phyloP scores from a whole-genome alignment of 176 grass and related monocot species.

The Chrysopogon serrulatus region DNA sequence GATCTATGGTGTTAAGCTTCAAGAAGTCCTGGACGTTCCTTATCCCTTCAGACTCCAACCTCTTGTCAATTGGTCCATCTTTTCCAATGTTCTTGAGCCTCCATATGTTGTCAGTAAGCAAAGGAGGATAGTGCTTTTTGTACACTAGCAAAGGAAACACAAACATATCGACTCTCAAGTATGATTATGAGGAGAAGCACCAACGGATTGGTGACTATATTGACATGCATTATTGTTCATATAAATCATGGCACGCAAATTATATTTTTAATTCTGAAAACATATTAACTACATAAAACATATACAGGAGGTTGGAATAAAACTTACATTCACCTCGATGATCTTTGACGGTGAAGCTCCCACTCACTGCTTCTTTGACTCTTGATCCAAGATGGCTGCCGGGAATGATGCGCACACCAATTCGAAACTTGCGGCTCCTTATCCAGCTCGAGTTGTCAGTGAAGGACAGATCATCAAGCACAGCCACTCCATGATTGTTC shows the following conservation, averaged over 20 bases:
- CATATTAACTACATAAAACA: neutral
- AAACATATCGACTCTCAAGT: neutral
- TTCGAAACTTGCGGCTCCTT: conserved; percentile 44
- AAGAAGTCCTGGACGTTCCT: conserved; percentile 60
- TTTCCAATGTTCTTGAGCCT: conserved; percentile 61
- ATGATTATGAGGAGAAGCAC: neutral
- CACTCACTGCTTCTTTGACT: conserved; percentile 61
- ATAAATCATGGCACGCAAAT: neutral
- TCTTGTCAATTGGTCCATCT: conserved; percentile 46
- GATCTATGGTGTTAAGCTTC: conserved; percentile 42
- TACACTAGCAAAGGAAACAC: conserved; percentile 24
- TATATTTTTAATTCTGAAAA: neutral
- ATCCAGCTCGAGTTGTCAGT: conserved; percentile 90
- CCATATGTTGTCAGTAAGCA: conserved; percentile 49
- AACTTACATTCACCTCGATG: conserved; percentile 71
- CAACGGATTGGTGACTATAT: neutral
- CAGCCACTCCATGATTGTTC: conserved; percentile 26
- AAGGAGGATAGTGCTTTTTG: conserved; percentile 56
- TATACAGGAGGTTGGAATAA: neutral
- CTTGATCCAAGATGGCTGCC: neutral
- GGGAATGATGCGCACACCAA: conserved; percentile 38
- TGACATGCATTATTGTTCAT: neutral
- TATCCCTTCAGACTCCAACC: conserved; percentile 40
- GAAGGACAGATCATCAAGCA: conserved; percentile 40
- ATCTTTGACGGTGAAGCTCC: conserved; percentile 68